Base-by-base conservation (phyloP, 2,329 filamentous ascomycete species). In the Pseudocercospora fuligena region DNA sequence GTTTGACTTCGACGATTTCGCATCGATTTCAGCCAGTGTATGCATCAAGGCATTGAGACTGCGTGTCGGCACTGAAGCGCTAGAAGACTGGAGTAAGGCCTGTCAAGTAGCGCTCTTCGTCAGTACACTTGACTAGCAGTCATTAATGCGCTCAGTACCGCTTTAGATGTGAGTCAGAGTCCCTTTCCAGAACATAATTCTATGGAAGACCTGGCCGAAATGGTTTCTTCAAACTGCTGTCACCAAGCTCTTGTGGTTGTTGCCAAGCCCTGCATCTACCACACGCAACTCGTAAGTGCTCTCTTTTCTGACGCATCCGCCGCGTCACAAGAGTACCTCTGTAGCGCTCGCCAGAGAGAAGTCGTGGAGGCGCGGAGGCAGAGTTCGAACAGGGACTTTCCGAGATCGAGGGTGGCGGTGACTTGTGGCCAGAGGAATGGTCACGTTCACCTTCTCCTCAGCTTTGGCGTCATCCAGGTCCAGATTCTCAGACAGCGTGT, bases 361-460 rank as follows among this genome's bases (percentile, higher is more conserved):
- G n/a, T 49, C 46, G 46, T 49, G 46, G 46, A 49, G 46, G 46
- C 46, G 46, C 23, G 46, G 46, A 49, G 46, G 46, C 21, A n/a
- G 29, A 31, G 29, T 31, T 31, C 40, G 19, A 46, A 46, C 11
- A 12, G 19, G 4, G 40, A 46, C 4, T 5, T 16, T 16, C 40
- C 40, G 16, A 1, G 9, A 5, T 46, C 14, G 40, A 19, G 40
- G 19, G 40, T 46, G 40, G 40, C 40, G 40, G 40, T 19, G 19
- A 16, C 9, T 31, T 31, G 12, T 46, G 40, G 40, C 40, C 14
- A 46, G 19, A 46, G 40, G 40, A 46, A 16, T 46, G 40, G 19
- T 46, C 40, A 46, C 40, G 40, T 46, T 46, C 40, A n/a, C 29
- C 1, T 8, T 31, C 29, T 31, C 29, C 29, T 5, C 29, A 31